Evolutionary conservation across 768 basidiomycete species (phyloP).

Genomic region (Leccinum uliginosum): DNA sequence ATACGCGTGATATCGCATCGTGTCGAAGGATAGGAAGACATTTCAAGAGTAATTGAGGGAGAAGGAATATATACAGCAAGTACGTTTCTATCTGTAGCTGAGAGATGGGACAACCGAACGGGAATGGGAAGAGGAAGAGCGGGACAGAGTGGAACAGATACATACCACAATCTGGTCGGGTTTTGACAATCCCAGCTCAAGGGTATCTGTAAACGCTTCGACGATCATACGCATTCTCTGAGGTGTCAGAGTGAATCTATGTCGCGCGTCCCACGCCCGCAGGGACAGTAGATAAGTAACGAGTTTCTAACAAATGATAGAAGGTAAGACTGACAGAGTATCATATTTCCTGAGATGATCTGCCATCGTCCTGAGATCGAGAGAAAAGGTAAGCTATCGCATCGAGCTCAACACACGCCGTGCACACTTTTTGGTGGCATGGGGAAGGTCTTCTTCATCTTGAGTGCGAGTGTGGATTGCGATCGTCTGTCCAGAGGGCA

Average conservation of each 20-base stretch:
- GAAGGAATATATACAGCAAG: neutral
- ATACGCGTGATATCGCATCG: neutral
- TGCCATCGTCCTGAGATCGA: constrained; percentile 70
- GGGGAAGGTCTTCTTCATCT: constrained; percentile 82
- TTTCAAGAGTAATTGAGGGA: neutral
- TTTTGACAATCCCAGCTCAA: constrained; percentile 83
- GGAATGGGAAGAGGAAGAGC: constrained; percentile 1
- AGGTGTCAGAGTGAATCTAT: constrained; percentile 80
- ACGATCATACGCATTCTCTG: constrained; percentile 96
- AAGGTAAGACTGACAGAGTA: constrained; percentile 55
- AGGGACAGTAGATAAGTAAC: constrained; percentile 2
- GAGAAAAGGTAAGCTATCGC: constrained; percentile 3
- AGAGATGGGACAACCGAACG: constrained; percentile 4
- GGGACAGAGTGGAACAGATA: constrained; percentile 17
- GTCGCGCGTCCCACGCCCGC: neutral
- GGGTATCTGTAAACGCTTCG: constrained; percentile 89
- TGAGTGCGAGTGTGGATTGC: constrained; percentile 87
- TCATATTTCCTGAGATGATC: constrained; percentile 93
- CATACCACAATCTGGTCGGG: constrained; percentile 83
- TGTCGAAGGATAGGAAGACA: neutral
- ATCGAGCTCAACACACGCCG: neutral
- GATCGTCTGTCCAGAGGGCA: constrained; percentile 73
- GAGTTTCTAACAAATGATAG: neutral
- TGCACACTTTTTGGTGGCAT: constrained; percentile 85
- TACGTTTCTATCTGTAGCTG: constrained; percentile 1